Percentiles rank a stretch among this genome's conserved stretches.
These are phyloP conservation scores for Stentor roeselii DNA, from an alignment of 73 alveolate genomes.

Conservation along the genomic window DNA sequence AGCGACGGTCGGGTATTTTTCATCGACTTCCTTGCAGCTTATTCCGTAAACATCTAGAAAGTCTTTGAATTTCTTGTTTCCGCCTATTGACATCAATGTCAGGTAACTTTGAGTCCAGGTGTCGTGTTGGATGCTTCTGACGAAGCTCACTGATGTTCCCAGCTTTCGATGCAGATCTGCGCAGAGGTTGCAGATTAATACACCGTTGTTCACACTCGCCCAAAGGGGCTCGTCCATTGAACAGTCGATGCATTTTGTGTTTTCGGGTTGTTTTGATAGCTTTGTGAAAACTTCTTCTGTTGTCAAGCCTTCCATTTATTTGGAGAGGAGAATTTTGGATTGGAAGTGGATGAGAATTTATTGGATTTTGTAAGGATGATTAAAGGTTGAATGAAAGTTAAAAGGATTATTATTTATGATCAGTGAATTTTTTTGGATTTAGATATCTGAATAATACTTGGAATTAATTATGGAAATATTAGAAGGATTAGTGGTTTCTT, in stretches of 20 bases:
- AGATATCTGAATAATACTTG: too few species aligned
- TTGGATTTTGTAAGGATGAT: too few species aligned
- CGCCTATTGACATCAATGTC: not conserved
- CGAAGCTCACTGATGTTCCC: not conserved
- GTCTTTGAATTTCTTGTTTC: not conserved
- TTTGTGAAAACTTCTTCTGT: too few species aligned
- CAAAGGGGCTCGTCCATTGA: not conserved
- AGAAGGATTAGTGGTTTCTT: too few species aligned
- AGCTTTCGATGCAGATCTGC: not conserved
- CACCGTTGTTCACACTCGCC: conserved; percentile 7
- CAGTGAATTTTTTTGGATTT: too few species aligned
- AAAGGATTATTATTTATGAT: too few species aligned
- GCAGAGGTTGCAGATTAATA: not conserved
- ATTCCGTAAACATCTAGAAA: not conserved
- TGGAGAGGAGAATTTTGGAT: too few species aligned
- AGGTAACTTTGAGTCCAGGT: not conserved
- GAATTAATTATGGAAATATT: too few species aligned
- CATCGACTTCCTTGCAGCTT: not conserved
- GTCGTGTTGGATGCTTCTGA: not conserved
- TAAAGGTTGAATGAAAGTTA: too few species aligned
- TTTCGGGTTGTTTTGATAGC: too few species aligned
- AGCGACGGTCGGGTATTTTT: not conserved
- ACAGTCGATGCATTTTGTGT: not conserved
- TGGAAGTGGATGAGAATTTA: too few species aligned
- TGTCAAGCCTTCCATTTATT: too few species aligned